Evolutionary conservation across 495 filamentous ascomycete genomes (phyloP), one percentile per base, ranked within the genome.

Genomic region (Aspergillus sclerotioniger): DNA sequence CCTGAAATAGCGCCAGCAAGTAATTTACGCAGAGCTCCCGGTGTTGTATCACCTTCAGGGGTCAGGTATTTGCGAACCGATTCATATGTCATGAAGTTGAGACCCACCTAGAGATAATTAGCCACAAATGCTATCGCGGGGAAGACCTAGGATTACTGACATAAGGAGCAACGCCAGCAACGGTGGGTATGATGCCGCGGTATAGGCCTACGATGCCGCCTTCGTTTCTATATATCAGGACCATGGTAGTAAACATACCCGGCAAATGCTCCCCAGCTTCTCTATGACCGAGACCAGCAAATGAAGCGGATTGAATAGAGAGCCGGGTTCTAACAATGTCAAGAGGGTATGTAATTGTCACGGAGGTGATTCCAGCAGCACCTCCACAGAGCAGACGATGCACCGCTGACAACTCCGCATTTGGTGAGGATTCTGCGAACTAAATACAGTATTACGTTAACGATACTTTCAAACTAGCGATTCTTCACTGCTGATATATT

Each of bases 51-150:
- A 12, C 94, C 95, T 49, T 96, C 91, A 0, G 87, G 86, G 0
- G 94, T 98, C 60, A 98, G 76, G 58, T 89, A 88, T 61, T 86
- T 85, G 52, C 94, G 86, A 55, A 93, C 84, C 13, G 84, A 86
- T 72, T 98, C 94, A 70, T 98, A 98, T 21, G 87, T 90, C 90
- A 98, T 98, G 76, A 98, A 98, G 71, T 98, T 98, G 48, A 98
- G 77, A 31, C 94, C 94, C 47, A 96, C 91, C 90, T 96, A 62
- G 48, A 51, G 29, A 9, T 44, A 35, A 25, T 54, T 56, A 52
- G 65, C 76, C 54, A 75, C 64, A 32, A 31, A 37, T 31, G 3
- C 19, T 15, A 20, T 37, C 20, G 17, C 13, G 3, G 33, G 31
- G 58, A 43, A 8, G 9, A 54, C 15, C 8, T 16, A 37, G 4